phyloP scores from a whole-genome alignment of 345 rosid species.

The Fremontodendron californicum region DNA sequence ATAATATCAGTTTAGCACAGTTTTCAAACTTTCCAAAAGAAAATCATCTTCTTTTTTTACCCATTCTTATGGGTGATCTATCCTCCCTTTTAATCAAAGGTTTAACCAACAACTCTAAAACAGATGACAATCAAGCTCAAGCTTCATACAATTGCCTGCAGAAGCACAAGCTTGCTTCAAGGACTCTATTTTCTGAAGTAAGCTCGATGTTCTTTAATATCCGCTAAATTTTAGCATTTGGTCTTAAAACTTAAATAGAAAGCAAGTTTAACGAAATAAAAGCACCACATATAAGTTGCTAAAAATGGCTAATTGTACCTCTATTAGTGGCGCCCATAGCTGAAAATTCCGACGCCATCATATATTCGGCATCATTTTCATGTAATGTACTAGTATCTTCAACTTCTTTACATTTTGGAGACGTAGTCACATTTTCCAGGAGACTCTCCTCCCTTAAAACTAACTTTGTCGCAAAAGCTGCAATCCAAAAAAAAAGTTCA shows the following conservation, averaged over 20 bases:
- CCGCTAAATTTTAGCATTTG: background rate
- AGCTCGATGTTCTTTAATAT: background rate
- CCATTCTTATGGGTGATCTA: background rate
- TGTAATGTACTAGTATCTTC: conserved; percentile 22
- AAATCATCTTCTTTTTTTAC: background rate
- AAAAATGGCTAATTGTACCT: conserved; percentile 24
- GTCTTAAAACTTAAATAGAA: background rate
- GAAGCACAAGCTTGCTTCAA: background rate
- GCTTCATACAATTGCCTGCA: background rate
- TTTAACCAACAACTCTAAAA: background rate
- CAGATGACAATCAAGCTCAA: background rate
- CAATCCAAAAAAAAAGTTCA: background rate
- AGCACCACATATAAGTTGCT: background rate
- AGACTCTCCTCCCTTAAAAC: conserved; percentile 41
- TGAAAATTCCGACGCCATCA: conserved; percentile 18
- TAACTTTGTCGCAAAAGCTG: conserved; percentile 60
- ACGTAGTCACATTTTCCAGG: conserved; percentile 30
- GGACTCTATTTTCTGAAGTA: background rate
- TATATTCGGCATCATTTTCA: conserved; percentile 16
- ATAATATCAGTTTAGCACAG: conserved; percentile 7
- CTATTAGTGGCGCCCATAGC: conserved; percentile 11
- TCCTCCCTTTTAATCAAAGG: background rate
- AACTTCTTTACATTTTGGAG: conserved; percentile 33
- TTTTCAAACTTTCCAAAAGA: background rate
- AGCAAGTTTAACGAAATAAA: background rate